These are phyloP conservation scores for Penicillium sp. DNA, from an alignment of 2,329 filamentous ascomycete species.

Conservation along the genomic window DNA sequence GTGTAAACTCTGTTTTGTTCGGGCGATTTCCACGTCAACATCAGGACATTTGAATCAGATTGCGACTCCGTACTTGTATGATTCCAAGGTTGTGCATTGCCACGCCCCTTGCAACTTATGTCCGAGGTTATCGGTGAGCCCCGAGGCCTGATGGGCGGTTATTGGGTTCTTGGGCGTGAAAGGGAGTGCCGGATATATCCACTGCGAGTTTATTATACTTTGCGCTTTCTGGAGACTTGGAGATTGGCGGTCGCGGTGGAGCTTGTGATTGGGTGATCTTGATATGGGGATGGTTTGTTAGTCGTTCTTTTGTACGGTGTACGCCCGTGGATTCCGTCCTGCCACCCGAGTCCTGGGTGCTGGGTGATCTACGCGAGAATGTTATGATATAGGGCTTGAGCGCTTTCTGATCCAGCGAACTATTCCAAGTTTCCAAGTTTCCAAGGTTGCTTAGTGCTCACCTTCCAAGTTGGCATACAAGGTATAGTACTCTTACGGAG, in stretches of 20 bases:
- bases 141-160: neutral
- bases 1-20: neutral
- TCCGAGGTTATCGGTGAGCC: neutral
- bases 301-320: neutral
- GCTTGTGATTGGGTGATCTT: neutral
- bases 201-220: neutral
- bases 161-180: slow-evolving; percentile 7
- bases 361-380: neutral
- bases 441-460: neutral
- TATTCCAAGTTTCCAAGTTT: too few relatives aligned
- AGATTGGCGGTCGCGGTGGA: neutral
- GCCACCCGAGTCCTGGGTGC: neutral
- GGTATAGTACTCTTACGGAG: too few relatives aligned
- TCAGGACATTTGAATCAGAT: slow-evolving; percentile 4
- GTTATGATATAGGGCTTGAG: neutral
- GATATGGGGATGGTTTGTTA: neutral
- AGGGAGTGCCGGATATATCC: neutral
- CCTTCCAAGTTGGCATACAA: neutral
- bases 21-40: neutral
- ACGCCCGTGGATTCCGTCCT: neutral
- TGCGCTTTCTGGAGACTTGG: neutral
- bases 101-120: slow-evolving; percentile 17
- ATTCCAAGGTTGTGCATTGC: too few relatives aligned
- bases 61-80: neutral
- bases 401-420: neutral